phyloP scores from a whole-genome alignment of 2,329 filamentous ascomycete genomes.

The Verticillium albo-atrum region DNA sequence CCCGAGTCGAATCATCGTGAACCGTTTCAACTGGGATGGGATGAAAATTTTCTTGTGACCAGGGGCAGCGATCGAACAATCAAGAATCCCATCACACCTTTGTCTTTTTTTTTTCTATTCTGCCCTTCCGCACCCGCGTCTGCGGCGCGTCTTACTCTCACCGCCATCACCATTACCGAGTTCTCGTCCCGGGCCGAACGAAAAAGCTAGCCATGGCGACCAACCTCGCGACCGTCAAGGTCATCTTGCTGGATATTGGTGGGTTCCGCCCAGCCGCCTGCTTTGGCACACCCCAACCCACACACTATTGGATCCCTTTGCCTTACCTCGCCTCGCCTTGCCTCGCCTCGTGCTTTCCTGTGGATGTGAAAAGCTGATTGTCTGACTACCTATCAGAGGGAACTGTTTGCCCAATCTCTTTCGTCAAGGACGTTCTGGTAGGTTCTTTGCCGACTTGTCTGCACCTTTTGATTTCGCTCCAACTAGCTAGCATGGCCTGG shows the following conservation, averaged over 20 bases:
- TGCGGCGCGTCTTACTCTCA: not conserved
- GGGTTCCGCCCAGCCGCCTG: constrained; percentile 22
- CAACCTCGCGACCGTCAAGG: constrained; percentile 30
- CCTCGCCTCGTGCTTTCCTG: constrained; percentile 1
- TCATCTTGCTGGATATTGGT: constrained; percentile 57
- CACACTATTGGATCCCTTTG: not conserved
- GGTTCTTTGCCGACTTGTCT: constrained; percentile 27
- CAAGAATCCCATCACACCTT: not conserved
- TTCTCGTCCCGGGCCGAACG: not conserved
- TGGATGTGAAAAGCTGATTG: constrained; percentile 4
- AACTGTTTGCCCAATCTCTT: constrained; percentile 78
- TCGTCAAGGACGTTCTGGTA: constrained; percentile 80
- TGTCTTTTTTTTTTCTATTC: not conserved
- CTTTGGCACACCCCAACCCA: constrained; percentile 5
- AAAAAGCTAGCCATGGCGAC: constrained; percentile 13
- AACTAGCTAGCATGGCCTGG: constrained; percentile 8
- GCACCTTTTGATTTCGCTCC: constrained; percentile 10
- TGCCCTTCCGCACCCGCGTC: not conserved
- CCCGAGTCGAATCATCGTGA: constrained; percentile 2
- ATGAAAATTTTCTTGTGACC: not conserved
- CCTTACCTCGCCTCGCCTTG: not conserved
- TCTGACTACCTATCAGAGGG: constrained; percentile 53
- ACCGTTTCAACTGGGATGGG: not conserved
- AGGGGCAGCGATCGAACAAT: not conserved
- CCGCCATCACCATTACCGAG: not conserved